A percentile compares a stretch with the other conserved stretches of the same genome.
Evolutionary conservation across 2,329 filamentous ascomycete genomes (phyloP).

Genomic region (Lecanosticta acicola): DNA sequence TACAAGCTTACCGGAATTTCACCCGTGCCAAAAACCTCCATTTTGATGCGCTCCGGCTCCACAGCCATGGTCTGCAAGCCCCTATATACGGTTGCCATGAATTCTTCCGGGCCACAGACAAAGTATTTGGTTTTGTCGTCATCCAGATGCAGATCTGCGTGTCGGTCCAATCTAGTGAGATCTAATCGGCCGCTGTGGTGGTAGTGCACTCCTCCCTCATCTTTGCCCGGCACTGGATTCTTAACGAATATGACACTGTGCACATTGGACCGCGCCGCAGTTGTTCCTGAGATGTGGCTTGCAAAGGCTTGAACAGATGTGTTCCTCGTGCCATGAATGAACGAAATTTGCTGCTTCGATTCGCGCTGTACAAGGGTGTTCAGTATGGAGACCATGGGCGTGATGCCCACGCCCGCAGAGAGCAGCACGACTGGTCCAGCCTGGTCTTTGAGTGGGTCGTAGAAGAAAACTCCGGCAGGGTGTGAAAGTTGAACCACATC

Average conservation of each 20-base stretch:
- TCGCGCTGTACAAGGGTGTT: constrained; percentile 44
- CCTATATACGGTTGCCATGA: constrained; percentile 59
- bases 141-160: constrained; percentile 51
- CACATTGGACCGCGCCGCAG: constrained; percentile 45
- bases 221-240: constrained; percentile 43
- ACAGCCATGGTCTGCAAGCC: constrained; percentile 55
- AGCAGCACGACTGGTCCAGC: constrained; percentile 58
- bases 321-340: constrained; percentile 57
- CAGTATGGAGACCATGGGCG: constrained; percentile 61
- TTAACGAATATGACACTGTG: constrained; percentile 55
- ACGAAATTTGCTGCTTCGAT: constrained; percentile 49
- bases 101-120: constrained; percentile 63
- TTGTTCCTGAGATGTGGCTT: constrained; percentile 43
- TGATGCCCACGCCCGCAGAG: constrained; percentile 63
- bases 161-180: constrained; percentile 50
- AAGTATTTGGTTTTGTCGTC: constrained; percentile 59
- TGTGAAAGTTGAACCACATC: constrained; percentile 61
- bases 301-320: constrained; percentile 52
- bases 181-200: constrained; percentile 48
- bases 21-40: constrained; percentile 24
- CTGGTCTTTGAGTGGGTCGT: constrained; percentile 44
- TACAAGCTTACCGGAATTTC: not conserved
- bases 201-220: constrained; percentile 42
- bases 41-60: constrained; percentile 23
- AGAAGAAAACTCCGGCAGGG: constrained; percentile 56